Percentiles rank a stretch among this genome's conserved stretches.
Conservation (phyloP, 2,329 filamentous ascomycete genomes). For the Exophiala spinifera region DNA sequence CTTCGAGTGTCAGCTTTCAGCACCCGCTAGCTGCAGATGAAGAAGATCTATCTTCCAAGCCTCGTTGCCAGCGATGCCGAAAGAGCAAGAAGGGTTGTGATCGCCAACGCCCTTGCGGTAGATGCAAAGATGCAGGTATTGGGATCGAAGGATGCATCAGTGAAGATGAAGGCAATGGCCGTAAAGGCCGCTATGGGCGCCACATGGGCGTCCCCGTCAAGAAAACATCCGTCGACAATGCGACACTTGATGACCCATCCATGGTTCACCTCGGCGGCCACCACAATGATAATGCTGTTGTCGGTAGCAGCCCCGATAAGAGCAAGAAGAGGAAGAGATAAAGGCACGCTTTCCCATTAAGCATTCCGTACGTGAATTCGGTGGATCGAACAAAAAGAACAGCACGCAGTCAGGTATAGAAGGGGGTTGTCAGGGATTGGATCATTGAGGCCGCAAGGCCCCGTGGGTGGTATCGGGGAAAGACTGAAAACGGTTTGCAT, state of each 20-base stretch:
- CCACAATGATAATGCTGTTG: conserved; percentile 31
- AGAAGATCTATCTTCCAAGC: conserved; percentile 90
- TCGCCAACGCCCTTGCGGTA: conserved; percentile 87
- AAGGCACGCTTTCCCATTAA: neutral
- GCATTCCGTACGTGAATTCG: neutral
- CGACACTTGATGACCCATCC: conserved; percentile 56
- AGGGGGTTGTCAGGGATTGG: conserved; percentile 11
- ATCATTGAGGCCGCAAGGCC: conserved; percentile 16
- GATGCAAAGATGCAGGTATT: conserved; percentile 94
- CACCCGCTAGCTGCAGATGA: conserved; percentile 67
- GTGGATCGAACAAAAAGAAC: neutral
- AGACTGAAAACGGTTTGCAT: conserved; percentile 7
- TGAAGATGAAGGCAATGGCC: conserved; percentile 95
- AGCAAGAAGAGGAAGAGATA: conserved; percentile 68
- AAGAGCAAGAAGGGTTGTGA: conserved; percentile 99
- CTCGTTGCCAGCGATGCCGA: conserved; percentile 93
- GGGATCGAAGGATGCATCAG: conserved; percentile 91
- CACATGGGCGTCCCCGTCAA: conserved; percentile 68
- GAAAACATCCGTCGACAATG: conserved; percentile 46
- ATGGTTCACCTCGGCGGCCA: conserved; percentile 31
- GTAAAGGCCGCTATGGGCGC: conserved; percentile 83
- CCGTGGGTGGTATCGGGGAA: neutral
- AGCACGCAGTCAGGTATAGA: conserved; percentile 13
- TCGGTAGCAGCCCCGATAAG: conserved; percentile 50
- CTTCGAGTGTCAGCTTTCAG: conserved; percentile 58